phyloP scores from a whole-genome alignment of 2,329 filamentous ascomycete species.

The Scedosporium apiospermum region DNA sequence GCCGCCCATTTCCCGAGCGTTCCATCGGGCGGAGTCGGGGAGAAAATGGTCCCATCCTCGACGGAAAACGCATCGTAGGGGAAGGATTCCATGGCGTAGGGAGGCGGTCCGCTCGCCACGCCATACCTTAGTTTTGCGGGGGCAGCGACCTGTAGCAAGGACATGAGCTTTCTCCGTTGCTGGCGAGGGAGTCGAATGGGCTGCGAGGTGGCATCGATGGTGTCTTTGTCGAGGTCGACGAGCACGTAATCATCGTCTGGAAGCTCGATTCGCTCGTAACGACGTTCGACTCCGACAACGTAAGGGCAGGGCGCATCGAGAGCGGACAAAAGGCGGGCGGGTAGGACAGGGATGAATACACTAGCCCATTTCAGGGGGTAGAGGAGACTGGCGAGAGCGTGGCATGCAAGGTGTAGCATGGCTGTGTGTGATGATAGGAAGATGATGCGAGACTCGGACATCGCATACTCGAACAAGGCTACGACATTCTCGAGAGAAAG shows the following conservation, averaged over 20 bases:
- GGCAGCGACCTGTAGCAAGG: conserved; percentile 79
- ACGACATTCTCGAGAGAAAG: conserved; percentile 89
- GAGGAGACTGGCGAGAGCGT: conserved; percentile 74
- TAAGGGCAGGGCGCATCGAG: conserved; percentile 94
- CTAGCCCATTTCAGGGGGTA: conserved; percentile 91
- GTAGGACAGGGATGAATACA: conserved; percentile 86
- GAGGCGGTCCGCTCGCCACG: conserved; percentile 77
- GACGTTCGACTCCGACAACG: conserved; percentile 88
- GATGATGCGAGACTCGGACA: conserved; percentile 91
- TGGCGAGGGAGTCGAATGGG: conserved; percentile 78
- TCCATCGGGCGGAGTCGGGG: conserved; percentile 57
- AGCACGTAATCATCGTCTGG: conserved; percentile 94
- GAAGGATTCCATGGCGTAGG: conserved; percentile 87
- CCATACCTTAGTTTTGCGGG: conserved; percentile 83
- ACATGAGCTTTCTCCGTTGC: conserved; percentile 79
- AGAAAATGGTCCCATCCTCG: conserved; percentile 75
- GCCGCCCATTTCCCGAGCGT: conserved; percentile 78
- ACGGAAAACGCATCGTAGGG: conserved; percentile 84
- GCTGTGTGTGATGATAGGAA: conserved; percentile 90
- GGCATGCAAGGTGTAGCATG: conserved; percentile 89
- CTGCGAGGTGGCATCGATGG: conserved; percentile 72
- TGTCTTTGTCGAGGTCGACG: conserved; percentile 86
- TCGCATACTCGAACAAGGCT: conserved; percentile 82
- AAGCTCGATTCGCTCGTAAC: conserved; percentile 77
- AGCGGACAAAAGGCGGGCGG: conserved; percentile 77